Percentiles rank a stretch among this genome's conserved stretches.
Evolutionary conservation across 106 monocot species (phyloP).

Genomic region (Phalaenopsis aphrodite): DNA sequence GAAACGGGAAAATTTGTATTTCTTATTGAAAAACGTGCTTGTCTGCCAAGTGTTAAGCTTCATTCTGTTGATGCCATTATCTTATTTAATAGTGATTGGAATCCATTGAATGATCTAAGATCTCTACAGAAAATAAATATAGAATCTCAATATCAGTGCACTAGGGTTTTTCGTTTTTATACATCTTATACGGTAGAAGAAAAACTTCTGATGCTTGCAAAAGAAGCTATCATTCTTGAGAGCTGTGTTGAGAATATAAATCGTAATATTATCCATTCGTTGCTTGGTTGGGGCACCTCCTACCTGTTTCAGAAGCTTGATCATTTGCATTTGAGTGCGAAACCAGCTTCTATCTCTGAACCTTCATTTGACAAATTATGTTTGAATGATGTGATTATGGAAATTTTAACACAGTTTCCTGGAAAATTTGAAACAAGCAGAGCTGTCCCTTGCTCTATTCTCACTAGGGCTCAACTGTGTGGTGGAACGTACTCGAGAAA

Average conservation of each 20-base stretch:
- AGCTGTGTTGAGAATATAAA: slow-evolving; percentile 47
- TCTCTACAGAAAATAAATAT: slow-evolving; percentile 68
- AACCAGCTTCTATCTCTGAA: slow-evolving; percentile 10
- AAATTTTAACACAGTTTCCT: slow-evolving; percentile 26
- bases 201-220: slow-evolving; percentile 63
- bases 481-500: slow-evolving; percentile 59
- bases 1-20: slow-evolving; percentile 71
- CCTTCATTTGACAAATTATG: slow-evolving; percentile 20
- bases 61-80: slow-evolving; percentile 79
- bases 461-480: slow-evolving; percentile 37
- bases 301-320: slow-evolving; percentile 53
- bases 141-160: slow-evolving; percentile 28
- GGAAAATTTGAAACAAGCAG: slow-evolving; percentile 6
- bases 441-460: slow-evolving; percentile 11
- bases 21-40: slow-evolving; percentile 83
- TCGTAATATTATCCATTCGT: slow-evolving; percentile 40
- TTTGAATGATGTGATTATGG: slow-evolving; percentile 38
- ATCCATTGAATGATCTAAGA: slow-evolving; percentile 74
- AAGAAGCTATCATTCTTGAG: slow-evolving; percentile 45
- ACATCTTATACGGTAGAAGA: slow-evolving; percentile 78
- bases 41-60: slow-evolving; percentile 72
- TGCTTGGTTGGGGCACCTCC: slow-evolving; percentile 85
- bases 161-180: slow-evolving; percentile 76
- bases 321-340: slow-evolving; percentile 37
- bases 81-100: slow-evolving; percentile 90